Evolutionary conservation across 805 yeast species (phyloP).

Genomic region (Starmerella khaoyaiensis): DNA sequence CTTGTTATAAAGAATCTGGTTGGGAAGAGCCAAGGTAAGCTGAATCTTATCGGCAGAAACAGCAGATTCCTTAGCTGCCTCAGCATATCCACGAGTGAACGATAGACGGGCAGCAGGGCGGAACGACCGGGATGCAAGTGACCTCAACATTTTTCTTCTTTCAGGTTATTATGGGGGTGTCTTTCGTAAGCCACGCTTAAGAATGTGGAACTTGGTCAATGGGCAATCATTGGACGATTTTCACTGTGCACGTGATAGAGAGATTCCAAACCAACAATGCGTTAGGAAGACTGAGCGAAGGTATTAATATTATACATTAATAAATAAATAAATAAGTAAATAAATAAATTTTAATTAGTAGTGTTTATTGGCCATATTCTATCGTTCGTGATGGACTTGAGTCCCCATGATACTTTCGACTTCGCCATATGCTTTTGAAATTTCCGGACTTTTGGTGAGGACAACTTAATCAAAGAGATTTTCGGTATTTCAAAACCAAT

Average conservation of each 20-base stretch:
- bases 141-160: constrained; percentile 19
- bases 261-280: no score
- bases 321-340: no score
- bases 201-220: not conserved
- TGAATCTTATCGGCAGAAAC: constrained; percentile 55
- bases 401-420: no score
- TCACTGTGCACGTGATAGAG: no score
- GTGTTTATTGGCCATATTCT: no score
- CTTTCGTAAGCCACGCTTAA: constrained; percentile 8
- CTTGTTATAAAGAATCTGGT: constrained; percentile 26
- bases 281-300: no score
- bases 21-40: constrained; percentile 84
- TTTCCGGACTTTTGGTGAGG: no score
- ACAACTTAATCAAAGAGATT: no score
- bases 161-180: constrained; percentile 9
- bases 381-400: no score
- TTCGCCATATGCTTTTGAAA: no score
- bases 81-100: constrained; percentile 54
- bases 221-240: constrained; percentile 9
- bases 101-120: constrained; percentile 22
- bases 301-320: no score
- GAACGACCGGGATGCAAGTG: constrained; percentile 19
- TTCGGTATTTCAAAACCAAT: constrained; percentile 1
- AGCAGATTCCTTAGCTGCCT: constrained; percentile 39
- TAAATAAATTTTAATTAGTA: no score